These are phyloP conservation scores for Protomyces inundatus DNA, from an alignment of 1,139 yeast genomes.

Conservation along the genomic window DNA sequence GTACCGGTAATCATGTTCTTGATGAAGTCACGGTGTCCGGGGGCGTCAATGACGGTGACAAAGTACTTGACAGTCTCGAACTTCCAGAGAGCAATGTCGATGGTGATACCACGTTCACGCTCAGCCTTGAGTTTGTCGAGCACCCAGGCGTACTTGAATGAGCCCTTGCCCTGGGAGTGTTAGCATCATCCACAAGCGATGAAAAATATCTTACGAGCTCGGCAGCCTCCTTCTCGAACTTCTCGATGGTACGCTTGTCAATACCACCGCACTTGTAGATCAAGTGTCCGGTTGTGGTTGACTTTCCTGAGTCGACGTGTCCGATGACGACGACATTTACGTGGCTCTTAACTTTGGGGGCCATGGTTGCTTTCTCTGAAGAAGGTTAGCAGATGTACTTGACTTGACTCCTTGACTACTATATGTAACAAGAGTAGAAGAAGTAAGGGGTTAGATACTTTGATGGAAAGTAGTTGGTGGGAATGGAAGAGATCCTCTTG, in stretches of 20 bases:
- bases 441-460: too few relatives aligned
- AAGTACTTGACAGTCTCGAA: constrained; percentile 93
- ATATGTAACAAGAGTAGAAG: too few relatives aligned
- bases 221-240: constrained; percentile 98
- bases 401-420: too few relatives aligned
- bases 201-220: constrained; percentile 49
- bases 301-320: constrained; percentile 99
- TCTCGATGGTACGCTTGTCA: constrained; percentile 97
- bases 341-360: constrained; percentile 58
- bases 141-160: constrained; percentile 98
- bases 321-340: constrained; percentile 99
- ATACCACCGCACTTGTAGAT: constrained; percentile 83
- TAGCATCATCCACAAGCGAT: not conserved
- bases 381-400: too few relatives aligned
- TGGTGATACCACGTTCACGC: constrained; percentile 97
- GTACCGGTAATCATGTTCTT: constrained; percentile 92
- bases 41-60: constrained; percentile 90
- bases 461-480: too few relatives aligned
- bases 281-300: constrained; percentile 98
- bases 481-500: too few relatives aligned
- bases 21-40: constrained; percentile 97
- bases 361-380: not conserved
- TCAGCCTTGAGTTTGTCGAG: constrained; percentile 93
- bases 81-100: constrained; percentile 91
- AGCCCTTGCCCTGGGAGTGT: constrained; percentile 67